Conservation (phyloP, 2,329 filamentous ascomycete genomes). For the Penicillium sp. region DNA sequence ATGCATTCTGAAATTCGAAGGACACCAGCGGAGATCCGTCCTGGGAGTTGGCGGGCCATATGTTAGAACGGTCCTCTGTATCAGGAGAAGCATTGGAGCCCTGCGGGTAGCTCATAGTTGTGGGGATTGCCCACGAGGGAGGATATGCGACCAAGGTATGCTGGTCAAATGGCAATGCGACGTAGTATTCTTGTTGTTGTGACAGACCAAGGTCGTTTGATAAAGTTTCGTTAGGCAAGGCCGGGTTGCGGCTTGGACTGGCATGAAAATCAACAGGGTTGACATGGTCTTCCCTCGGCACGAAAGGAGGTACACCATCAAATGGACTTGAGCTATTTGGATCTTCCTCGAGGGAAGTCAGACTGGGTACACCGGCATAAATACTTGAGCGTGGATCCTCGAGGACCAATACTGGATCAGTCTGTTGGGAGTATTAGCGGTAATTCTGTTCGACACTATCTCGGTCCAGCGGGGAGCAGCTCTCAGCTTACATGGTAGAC, state of each 20-base stretch:
- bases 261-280: background rate
- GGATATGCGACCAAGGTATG: background rate
- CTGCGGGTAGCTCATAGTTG: background rate
- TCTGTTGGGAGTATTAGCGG: background rate
- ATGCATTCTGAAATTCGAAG: background rate
- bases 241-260: background rate
- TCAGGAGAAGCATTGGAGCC: background rate
- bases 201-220: background rate
- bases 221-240: background rate
- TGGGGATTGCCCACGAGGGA: background rate
- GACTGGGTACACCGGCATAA: background rate
- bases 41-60: background rate
- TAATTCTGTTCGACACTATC: no score
- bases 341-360: background rate
- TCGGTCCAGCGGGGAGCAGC: no score
- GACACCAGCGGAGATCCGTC: background rate
- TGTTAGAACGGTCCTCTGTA: background rate
- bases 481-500: background rate
- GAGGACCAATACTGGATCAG: background rate
- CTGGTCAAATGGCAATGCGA: background rate
- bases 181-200: background rate
- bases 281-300: background rate
- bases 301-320: background rate
- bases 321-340: background rate
- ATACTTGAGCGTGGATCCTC: background rate